phyloP scores from a whole-genome alignment of 768 basidiomycete species.

The Hygrophorus pudorinus region DNA sequence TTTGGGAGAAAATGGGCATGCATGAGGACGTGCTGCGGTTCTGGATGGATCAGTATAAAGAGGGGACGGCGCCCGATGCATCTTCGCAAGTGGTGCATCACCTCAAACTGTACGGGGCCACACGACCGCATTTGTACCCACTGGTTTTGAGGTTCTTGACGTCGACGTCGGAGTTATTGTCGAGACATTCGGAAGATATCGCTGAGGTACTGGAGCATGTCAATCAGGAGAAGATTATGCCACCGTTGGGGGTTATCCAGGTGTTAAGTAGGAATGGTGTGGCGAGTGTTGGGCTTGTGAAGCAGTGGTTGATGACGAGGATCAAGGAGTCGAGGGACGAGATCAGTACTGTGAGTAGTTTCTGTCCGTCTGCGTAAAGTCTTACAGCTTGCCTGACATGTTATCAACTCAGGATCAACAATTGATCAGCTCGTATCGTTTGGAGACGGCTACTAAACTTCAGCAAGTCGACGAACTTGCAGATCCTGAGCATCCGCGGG shows the following conservation, averaged over 20 bases:
- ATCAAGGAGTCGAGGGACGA: conserved; percentile 67
- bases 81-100: conserved; percentile 59
- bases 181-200: conserved; percentile 63
- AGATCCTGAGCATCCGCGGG: conserved; percentile 67
- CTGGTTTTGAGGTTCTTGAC: conserved; percentile 87
- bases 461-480: conserved; percentile 75
- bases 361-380: conserved; percentile 1
- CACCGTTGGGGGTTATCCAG: conserved; percentile 84
- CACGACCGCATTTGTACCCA: conserved; percentile 70
- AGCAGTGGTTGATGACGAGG: conserved; percentile 79
- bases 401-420: conserved; percentile 60
- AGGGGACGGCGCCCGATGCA: conserved; percentile 25
- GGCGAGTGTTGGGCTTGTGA: conserved; percentile 85
- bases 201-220: conserved; percentile 64
- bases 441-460: conserved; percentile 73
- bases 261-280: conserved; percentile 82
- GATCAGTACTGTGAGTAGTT: conserved; percentile 61
- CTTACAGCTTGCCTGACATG: conserved; percentile 3
- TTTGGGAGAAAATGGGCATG: conserved; percentile 95
- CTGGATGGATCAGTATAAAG: conserved; percentile 71
- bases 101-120: conserved; percentile 61
- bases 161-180: conserved; percentile 62
- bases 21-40: conserved; percentile 91
- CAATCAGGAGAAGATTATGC: conserved; percentile 74
- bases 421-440: conserved; percentile 78